Conservation (phyloP, 139 green algal genomes). For the Bryopsis sp. region DNA sequence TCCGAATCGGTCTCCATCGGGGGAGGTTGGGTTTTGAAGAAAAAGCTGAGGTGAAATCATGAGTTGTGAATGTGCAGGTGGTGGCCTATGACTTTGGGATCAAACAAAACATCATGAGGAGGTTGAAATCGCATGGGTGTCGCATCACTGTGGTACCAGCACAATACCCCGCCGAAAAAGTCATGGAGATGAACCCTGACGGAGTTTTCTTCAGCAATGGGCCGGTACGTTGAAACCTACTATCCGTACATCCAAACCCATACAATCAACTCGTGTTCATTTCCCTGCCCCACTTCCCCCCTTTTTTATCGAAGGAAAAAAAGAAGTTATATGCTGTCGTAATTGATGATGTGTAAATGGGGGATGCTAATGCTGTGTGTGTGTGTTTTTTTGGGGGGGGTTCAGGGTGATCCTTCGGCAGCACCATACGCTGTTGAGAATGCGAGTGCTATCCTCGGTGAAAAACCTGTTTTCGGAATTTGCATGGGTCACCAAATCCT, state of each 20-base stretch:
- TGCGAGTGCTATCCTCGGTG: constrained; percentile 79
- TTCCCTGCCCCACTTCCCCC: neutral
- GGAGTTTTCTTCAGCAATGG: constrained; percentile 96
- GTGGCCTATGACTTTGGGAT: constrained; percentile 97
- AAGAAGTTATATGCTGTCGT: too few species aligned
- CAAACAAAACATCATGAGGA: constrained; percentile 98
- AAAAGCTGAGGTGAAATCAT: too few species aligned
- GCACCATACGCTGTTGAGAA: constrained; percentile 96
- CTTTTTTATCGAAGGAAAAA: neutral
- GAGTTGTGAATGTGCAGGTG: too few species aligned
- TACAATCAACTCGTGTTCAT: neutral
- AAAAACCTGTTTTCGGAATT: constrained; percentile 97
- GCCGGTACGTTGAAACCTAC: constrained; percentile 46
- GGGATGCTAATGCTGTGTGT: too few species aligned
- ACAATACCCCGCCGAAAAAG: constrained; percentile 75
- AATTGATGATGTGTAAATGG: too few species aligned
- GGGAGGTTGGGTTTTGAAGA: too few species aligned
- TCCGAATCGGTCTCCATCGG: neutral
- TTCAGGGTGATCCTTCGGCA: constrained; percentile 88
- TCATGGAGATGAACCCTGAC: constrained; percentile 92
- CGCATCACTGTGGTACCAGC: constrained; percentile 93
- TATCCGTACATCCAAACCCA: neutral
- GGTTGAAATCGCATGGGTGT: constrained; percentile 87
- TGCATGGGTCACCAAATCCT: constrained; percentile 99
- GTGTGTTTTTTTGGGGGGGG: neutral